A percentile compares a stretch with the other conserved stretches of the same genome.
phyloP scores from a whole-genome alignment of 2,329 filamentous ascomycete species.

The Fonsecaea pedrosoi region DNA sequence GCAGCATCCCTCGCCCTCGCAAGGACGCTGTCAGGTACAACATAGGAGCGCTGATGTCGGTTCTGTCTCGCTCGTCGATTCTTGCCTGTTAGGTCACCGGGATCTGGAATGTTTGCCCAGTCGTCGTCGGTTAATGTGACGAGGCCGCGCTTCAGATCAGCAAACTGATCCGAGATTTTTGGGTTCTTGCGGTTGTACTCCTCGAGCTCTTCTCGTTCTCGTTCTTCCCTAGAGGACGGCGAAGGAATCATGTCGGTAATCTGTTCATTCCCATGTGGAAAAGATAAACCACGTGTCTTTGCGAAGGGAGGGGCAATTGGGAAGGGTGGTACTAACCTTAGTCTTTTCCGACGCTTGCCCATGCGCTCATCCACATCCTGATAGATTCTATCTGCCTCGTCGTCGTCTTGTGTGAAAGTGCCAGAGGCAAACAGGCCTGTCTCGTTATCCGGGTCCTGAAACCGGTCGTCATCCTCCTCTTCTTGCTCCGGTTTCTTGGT shows the following conservation, averaged over 20 bases:
- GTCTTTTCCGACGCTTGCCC: conserved; percentile 82
- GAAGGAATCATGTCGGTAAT: conserved; percentile 74
- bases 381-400: conserved; percentile 96
- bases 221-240: conserved; percentile 78
- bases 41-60: conserved; percentile 86
- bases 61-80: conserved; percentile 86
- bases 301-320: conserved; percentile 28
- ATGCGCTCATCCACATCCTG: conserved; percentile 96
- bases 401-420: conserved; percentile 95
- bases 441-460: conserved; percentile 96
- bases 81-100: conserved; percentile 94
- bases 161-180: conserved; percentile 97
- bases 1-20: conserved; percentile 80
- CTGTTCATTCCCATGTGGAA: conserved; percentile 70
- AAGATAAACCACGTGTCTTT: conserved; percentile 66
- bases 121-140: conserved; percentile 91
- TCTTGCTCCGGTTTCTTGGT: conserved; percentile 69
- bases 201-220: conserved; percentile 87
- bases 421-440: conserved; percentile 93
- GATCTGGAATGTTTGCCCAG: conserved; percentile 93
- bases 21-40: conserved; percentile 93
- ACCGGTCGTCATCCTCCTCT: conserved; percentile 76
- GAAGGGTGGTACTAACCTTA: conserved; percentile 73
- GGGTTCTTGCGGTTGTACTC: conserved; percentile 98
- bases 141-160: conserved; percentile 89